These are phyloP conservation scores for Phyllosticta citribraziliensis DNA, from an alignment of 2,329 filamentous ascomycete species.

Conservation along the genomic window DNA sequence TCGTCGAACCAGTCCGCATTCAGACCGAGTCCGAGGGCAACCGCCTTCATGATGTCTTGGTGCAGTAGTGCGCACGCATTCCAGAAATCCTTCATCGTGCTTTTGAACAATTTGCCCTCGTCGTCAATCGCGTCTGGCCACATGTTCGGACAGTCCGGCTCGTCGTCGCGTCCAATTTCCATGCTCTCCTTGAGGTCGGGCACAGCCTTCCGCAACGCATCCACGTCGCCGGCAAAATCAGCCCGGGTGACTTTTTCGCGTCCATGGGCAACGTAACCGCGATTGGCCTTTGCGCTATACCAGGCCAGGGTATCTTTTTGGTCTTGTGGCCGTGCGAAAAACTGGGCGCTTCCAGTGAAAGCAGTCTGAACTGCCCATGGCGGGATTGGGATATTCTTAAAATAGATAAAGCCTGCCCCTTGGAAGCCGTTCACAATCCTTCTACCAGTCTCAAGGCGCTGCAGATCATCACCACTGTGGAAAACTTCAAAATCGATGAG, in stretches of 20 bases:
- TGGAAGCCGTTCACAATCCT: slow-evolving; percentile 74
- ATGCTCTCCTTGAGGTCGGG: slow-evolving; percentile 48
- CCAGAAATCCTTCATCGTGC: slow-evolving; percentile 67
- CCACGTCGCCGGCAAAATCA: slow-evolving; percentile 26
- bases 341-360: slow-evolving; percentile 42
- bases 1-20: slow-evolving; percentile 64
- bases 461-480: slow-evolving; percentile 43
- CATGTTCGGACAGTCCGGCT: slow-evolving; percentile 59
- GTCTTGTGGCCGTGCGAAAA: slow-evolving; percentile 28
- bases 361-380: slow-evolving; percentile 47
- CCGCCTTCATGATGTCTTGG: slow-evolving; percentile 69
- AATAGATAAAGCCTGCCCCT: slow-evolving; percentile 79
- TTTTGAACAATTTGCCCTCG: slow-evolving; percentile 52
- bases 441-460: slow-evolving; percentile 56
- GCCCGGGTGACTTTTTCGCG: slow-evolving; percentile 31
- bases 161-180: slow-evolving; percentile 51
- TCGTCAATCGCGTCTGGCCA: slow-evolving; percentile 56
- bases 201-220: slow-evolving; percentile 22
- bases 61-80: slow-evolving; percentile 66
- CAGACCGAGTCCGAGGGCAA: slow-evolving; percentile 71
- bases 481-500: slow-evolving; percentile 61
- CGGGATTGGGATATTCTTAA: slow-evolving; percentile 67
- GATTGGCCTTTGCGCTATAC: slow-evolving; percentile 38
- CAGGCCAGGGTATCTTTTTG: slow-evolving; percentile 31
- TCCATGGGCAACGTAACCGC: slow-evolving; percentile 38